phyloP scores from a whole-genome alignment of 257 asterid species.

The Nicotiana tabacum region DNA sequence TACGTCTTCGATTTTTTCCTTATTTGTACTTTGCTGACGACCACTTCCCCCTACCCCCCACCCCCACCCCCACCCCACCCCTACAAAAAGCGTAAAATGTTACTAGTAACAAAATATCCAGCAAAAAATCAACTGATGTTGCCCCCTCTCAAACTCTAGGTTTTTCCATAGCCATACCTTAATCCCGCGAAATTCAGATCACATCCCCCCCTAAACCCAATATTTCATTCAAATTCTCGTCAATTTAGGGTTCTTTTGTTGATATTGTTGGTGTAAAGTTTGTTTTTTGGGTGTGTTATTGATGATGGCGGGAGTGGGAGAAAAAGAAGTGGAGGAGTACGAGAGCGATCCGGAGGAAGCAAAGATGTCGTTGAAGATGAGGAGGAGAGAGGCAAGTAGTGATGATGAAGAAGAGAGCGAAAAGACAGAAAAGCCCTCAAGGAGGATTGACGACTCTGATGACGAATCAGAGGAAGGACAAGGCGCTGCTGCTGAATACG shows the following conservation, averaged over 20 bases:
- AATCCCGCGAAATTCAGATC: slow-evolving; percentile 1
- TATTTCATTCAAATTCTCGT: neutral
- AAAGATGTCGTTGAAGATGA: slow-evolving; percentile 68
- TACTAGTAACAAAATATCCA: neutral
- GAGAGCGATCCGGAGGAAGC: slow-evolving; percentile 98
- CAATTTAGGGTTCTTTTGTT: neutral
- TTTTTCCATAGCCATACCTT: slow-evolving; percentile 4
- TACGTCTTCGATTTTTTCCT: neutral
- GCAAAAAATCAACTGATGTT: neutral
- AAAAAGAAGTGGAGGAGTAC: slow-evolving; percentile 69
- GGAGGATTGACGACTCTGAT: slow-evolving; percentile 47
- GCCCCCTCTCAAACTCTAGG: slow-evolving; percentile 15
- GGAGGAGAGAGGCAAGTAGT: slow-evolving; percentile 78
- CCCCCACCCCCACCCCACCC: too few species aligned
- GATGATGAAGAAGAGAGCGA: slow-evolving; percentile 75
- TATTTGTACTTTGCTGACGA: neutral
- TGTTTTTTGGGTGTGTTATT: neutral
- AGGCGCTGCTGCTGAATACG: slow-evolving; percentile 57
- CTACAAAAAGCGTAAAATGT: neutral
- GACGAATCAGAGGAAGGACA: slow-evolving; percentile 52
- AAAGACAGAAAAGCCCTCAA: slow-evolving; percentile 8
- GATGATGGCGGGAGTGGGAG: slow-evolving; percentile 36
- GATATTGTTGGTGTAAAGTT: neutral
- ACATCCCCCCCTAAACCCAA: neutral
- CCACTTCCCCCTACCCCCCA: neutral